phyloP scores from a whole-genome alignment of 805 yeast genomes.

The Blastobotrys terrestris region DNA sequence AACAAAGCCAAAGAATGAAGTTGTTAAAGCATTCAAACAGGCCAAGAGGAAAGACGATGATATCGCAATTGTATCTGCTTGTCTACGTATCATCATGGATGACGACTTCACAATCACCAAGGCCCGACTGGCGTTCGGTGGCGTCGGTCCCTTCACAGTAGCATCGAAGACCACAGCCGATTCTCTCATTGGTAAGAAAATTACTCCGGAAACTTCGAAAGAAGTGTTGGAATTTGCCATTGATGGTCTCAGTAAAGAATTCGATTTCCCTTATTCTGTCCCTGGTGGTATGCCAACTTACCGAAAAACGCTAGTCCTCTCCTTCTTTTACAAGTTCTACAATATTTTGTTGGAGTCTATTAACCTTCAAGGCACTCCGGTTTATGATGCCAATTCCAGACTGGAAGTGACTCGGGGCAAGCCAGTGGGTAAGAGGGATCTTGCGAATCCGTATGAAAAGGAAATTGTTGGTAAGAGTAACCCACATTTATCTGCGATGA shows the following conservation, averaged over 20 bases:
- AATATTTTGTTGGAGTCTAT: slow-evolving; percentile 27
- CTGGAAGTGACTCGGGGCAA: slow-evolving; percentile 33
- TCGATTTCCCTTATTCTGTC: slow-evolving; percentile 36
- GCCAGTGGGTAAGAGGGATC: slow-evolving; percentile 36
- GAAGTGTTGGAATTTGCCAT: slow-evolving; percentile 30
- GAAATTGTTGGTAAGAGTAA: slow-evolving; percentile 36
- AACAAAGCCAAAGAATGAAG: slow-evolving; percentile 31
- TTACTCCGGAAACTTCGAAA: slow-evolving; percentile 18
- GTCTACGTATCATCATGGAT: slow-evolving; percentile 28
- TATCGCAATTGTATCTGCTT: slow-evolving; percentile 43
- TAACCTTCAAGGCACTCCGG: slow-evolving; percentile 11
- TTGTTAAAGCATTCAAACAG: slow-evolving; percentile 39
- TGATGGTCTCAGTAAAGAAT: slow-evolving; percentile 31
- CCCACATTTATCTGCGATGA: slow-evolving; percentile 41
- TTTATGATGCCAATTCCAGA: slow-evolving; percentile 30
- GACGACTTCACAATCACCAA: slow-evolving; percentile 19
- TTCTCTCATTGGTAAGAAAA: slow-evolving; percentile 17
- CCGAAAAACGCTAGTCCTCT: slow-evolving; percentile 39
- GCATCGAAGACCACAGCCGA: slow-evolving; percentile 34
- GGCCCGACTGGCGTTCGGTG: slow-evolving; percentile 39
- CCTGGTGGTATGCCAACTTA: slow-evolving; percentile 48
- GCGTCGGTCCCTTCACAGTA: slow-evolving; percentile 44
- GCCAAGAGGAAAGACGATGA: slow-evolving; percentile 46
- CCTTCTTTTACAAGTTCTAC: slow-evolving; percentile 42
- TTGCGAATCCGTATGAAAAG: slow-evolving; percentile 35